phyloP scores from a whole-genome alignment of 805 yeast genomes.

The Saccharomycopsis sp. region DNA sequence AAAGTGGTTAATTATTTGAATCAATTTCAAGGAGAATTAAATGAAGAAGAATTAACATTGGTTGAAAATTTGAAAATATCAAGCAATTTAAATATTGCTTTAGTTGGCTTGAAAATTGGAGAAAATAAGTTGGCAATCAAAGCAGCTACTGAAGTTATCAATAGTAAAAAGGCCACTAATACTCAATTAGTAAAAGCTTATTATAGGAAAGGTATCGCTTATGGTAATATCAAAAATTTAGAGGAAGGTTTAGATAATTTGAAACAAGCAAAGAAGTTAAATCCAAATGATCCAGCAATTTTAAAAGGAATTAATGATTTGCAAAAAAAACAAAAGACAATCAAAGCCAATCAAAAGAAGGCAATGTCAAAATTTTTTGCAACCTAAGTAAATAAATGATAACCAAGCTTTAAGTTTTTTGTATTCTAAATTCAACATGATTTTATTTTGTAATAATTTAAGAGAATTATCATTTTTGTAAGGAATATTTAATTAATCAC shows the following conservation, averaged over 20 bases:
- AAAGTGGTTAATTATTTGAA: slow-evolving; percentile 63
- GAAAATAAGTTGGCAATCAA: slow-evolving; percentile 43
- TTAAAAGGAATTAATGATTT: slow-evolving; percentile 52
- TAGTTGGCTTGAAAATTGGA: slow-evolving; percentile 57
- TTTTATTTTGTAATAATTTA: too few relatives aligned
- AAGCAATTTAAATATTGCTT: slow-evolving; percentile 59
- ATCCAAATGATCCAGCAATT: slow-evolving; percentile 69
- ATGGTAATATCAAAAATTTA: slow-evolving; percentile 49
- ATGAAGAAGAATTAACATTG: slow-evolving; percentile 40
- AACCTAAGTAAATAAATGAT: too few relatives aligned
- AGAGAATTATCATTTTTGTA: too few relatives aligned
- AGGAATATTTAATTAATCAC: too few relatives aligned
- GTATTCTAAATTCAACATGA: too few relatives aligned
- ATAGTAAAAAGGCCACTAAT: slow-evolving; percentile 45
- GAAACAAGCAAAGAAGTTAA: slow-evolving; percentile 48
- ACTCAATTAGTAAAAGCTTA: slow-evolving; percentile 74
- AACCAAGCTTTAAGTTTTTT: too few relatives aligned
- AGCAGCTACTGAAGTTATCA: slow-evolving; percentile 59
- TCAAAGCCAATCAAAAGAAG: slow-evolving; percentile 59
- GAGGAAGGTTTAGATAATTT: slow-evolving; percentile 61
- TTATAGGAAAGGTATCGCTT: slow-evolving; percentile 78
- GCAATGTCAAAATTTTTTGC: slow-evolving; percentile 63
- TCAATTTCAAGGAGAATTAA: slow-evolving; percentile 62
- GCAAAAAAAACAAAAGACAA: slow-evolving; percentile 37
- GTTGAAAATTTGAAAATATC: slow-evolving; percentile 50